Evolutionary conservation across 495 filamentous ascomycete species (phyloP).

Genomic region (Penicillium manginii): DNA sequence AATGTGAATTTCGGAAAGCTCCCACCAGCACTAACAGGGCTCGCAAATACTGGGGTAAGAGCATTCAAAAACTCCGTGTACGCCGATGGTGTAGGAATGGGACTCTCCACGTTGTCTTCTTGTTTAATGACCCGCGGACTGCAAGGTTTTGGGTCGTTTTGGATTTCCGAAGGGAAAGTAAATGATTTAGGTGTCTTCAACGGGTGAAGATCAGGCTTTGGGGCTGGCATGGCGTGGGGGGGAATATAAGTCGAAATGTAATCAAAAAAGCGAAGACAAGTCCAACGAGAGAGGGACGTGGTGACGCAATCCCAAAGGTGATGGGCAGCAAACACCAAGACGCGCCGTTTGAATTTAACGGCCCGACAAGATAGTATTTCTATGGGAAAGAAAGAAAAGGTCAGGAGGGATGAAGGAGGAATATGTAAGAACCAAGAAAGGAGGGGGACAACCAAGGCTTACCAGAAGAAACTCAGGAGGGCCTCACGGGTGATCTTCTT

Average conservation of each 20-base stretch:
- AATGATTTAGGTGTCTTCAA: slow-evolving; percentile 77
- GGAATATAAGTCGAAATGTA: background rate
- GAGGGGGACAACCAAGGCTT: too few relatives aligned
- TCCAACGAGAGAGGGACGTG: background rate
- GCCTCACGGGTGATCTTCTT: too few relatives aligned
- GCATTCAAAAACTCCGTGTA: slow-evolving; percentile 92
- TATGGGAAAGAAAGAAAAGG: too few relatives aligned
- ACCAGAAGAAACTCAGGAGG: too few relatives aligned
- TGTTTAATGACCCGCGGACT: slow-evolving; percentile 31
- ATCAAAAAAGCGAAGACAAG: background rate
- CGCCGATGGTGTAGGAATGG: slow-evolving; percentile 59
- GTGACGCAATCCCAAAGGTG: too few relatives aligned
- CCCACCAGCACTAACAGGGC: slow-evolving; percentile 38
- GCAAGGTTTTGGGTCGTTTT: slow-evolving; percentile 30
- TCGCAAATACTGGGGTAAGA: slow-evolving; percentile 64
- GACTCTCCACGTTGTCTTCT: slow-evolving; percentile 10
- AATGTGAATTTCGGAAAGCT: slow-evolving; percentile 37
- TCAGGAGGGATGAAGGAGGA: too few relatives aligned
- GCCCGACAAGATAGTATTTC: too few relatives aligned
- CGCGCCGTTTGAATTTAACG: too few relatives aligned
- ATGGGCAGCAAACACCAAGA: too few relatives aligned
- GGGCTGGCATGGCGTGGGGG: slow-evolving; percentile 42
- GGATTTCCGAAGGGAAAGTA: slow-evolving; percentile 79
- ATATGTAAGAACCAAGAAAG: too few relatives aligned
- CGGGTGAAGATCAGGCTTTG: slow-evolving; percentile 69